phyloP scores from a whole-genome alignment of 2,329 filamentous ascomycete species.

The Fusarium verticillioides region DNA sequence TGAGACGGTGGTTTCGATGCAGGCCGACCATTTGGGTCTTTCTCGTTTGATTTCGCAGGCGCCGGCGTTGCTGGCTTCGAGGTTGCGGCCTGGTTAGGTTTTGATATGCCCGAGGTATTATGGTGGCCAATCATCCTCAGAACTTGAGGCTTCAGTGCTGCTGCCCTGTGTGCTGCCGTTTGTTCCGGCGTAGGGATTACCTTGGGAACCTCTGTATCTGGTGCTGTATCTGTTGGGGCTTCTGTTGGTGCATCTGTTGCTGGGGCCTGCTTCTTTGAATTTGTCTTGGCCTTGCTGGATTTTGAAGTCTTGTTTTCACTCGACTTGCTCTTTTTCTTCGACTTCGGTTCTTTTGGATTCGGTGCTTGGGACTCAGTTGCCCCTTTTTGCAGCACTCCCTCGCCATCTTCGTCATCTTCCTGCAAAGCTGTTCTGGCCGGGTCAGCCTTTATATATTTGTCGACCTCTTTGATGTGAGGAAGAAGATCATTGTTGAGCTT shows the following conservation, averaged over 20 bases:
- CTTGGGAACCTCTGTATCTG: not conserved
- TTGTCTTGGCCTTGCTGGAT: not conserved
- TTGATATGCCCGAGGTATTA: not conserved
- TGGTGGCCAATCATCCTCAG: not conserved
- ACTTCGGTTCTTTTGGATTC: not conserved
- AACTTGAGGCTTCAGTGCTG: not conserved
- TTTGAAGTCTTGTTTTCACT: not conserved
- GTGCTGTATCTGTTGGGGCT: not conserved
- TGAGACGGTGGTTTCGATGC: not conserved
- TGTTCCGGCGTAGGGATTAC: not conserved
- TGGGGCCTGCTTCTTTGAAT: not conserved
- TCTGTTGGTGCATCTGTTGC: too few species aligned
- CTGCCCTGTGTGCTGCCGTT: not conserved
- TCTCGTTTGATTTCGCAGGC: not conserved
- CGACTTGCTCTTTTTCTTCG: not conserved
- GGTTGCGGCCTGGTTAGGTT: too few species aligned
- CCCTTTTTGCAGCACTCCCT: not conserved
- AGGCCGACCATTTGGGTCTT: not conserved
- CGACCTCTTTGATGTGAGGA: conserved; percentile 4
- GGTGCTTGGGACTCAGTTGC: not conserved
- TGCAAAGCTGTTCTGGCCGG: not conserved
- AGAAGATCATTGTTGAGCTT: not conserved
- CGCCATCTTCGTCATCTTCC: not conserved
- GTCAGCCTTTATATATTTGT: not conserved
- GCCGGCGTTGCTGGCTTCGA: not conserved